Conservation (phyloP, 2,329 filamentous ascomycete genomes). For the Microcyclospora tardicrescens region DNA sequence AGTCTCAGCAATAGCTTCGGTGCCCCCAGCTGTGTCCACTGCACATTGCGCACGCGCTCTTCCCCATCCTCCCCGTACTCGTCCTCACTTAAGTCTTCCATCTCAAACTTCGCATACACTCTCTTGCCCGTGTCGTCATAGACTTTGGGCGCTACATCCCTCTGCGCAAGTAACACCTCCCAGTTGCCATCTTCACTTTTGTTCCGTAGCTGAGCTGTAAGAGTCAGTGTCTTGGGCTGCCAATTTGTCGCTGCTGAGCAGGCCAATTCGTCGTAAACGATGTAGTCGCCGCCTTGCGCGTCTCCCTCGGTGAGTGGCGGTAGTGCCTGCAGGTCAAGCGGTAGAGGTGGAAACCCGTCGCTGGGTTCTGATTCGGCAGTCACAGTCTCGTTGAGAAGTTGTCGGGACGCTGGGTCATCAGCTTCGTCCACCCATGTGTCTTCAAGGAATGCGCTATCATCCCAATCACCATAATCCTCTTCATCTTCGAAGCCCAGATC, state of each 20-base stretch:
- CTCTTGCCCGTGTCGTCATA: conserved; percentile 60
- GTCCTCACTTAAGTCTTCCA: conserved; percentile 46
- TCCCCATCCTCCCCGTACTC: conserved; percentile 37
- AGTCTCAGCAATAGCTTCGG: conserved; percentile 40
- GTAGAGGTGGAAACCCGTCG: conserved; percentile 45
- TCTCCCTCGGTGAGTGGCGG: conserved; percentile 37
- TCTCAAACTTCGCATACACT: conserved; percentile 67
- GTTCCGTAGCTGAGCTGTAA: conserved; percentile 51
- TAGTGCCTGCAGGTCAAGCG: conserved; percentile 30
- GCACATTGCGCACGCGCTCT: conserved; percentile 48
- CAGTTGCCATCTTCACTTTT: conserved; percentile 36
- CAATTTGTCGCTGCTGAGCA: conserved; percentile 51
- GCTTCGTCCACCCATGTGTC: conserved; percentile 12
- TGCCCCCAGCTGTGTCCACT: conserved; percentile 52
- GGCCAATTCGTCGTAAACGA: conserved; percentile 55
- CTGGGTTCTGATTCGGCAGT: conserved; percentile 12
- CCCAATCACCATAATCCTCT: conserved; percentile 16
- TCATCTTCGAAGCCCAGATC: conserved; percentile 2
- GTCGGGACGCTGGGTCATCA: conserved; percentile 16
- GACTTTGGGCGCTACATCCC: conserved; percentile 49
- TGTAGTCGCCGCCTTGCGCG: conserved; percentile 46
- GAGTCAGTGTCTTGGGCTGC: conserved; percentile 51
- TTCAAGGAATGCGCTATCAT: conserved; percentile 16
- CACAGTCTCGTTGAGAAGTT: conserved; percentile 18
- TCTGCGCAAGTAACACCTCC: conserved; percentile 49